phyloP scores from a whole-genome alignment of 352 stramenopile genomes.

The Peronospora farinosa region DNA sequence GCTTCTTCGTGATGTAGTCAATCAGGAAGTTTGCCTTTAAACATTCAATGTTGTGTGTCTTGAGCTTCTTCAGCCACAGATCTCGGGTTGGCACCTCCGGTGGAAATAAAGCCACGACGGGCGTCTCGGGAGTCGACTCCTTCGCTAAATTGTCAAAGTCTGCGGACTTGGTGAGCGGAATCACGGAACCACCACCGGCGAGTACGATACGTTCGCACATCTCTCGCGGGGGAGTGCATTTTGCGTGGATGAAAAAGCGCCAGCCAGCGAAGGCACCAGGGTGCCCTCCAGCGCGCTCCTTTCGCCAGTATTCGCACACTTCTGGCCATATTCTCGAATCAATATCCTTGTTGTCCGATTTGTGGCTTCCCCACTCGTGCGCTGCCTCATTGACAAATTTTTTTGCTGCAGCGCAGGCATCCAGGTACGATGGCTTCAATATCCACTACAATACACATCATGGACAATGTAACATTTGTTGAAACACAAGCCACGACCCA shows the following conservation, averaged over 20 bases:
- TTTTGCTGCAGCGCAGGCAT: constrained; percentile 50
- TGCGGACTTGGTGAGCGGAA: constrained; percentile 50
- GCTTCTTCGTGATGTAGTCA: constrained; percentile 82
- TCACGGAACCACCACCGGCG: constrained; percentile 47
- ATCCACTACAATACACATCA: constrained; percentile 57
- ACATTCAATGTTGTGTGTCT: constrained; percentile 52
- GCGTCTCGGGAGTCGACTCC: constrained; percentile 34
- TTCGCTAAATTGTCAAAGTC: constrained; percentile 37
- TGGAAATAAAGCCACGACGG: constrained; percentile 57
- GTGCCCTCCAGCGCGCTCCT: constrained; percentile 35
- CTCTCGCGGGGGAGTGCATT: constrained; percentile 60
- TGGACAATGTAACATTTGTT: constrained; percentile 6
- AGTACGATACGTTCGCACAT: constrained; percentile 78
- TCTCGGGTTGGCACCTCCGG: constrained; percentile 50
- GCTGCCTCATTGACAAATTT: constrained; percentile 63
- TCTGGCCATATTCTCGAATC: constrained; percentile 71
- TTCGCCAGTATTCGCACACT: constrained; percentile 59
- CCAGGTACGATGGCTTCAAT: constrained; percentile 75
- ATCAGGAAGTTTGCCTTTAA: constrained; percentile 79
- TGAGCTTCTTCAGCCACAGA: constrained; percentile 69
- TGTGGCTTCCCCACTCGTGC: constrained; percentile 66
- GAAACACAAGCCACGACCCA: not conserved
- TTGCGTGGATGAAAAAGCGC: constrained; percentile 70
- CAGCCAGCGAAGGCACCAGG: constrained; percentile 61
- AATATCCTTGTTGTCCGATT: constrained; percentile 52